Evolutionary conservation across 23 red algal genomes (phyloP), one percentile per base, ranked within the genome.

Genomic region (Gracilariopsis chorda): DNA sequence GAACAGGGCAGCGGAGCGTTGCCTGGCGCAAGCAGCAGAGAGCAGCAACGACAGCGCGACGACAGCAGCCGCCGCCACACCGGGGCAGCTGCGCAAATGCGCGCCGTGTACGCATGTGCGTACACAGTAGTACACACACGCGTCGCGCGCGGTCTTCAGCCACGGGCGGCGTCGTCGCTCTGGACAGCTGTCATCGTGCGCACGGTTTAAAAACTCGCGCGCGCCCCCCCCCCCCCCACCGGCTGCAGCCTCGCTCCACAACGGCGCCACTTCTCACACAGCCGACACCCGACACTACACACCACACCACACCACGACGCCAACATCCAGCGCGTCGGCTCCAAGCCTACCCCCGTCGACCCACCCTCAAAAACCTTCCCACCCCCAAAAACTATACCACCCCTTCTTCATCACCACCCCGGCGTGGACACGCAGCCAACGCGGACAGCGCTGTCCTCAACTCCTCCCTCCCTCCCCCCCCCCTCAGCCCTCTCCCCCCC

Each of bases 381-480:
- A n/a, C 67, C 20, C 33, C 67, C n/a, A n/a, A n/a, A n/a, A n/a
- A 46, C 36, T 29, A 19, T 36, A 44, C 8, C 42, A 46, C 67
- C 40, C 4, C 40, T 1, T n/a, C n/a, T n/a, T n/a, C n/a, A n/a
- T n/a, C 60, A 9, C 25, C 5, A 8, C 20, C 36, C 67, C 67
- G 67, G 6, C 67, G 67, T 73, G 67, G 67, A 73, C 67, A 73
- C 67, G 67, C 67, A 41, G 67, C 67, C 67, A 73, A 73, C 67
- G 67, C 39, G 39, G 67, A 73, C 67, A 73, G 67, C 67, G 63
- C 67, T 73, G 67, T 73, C 37, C 67, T 73, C 67, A 73, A 73
- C 7, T 27, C 55, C 28, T 45, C 42, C 4, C 67, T 73, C 47
- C 39, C 47, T 42, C 47, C 17, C 63, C 37, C 40, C 19, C 39